Evolutionary conservation across 805 yeast species (phyloP).

Genomic region (Hanseniaspora occidentalis): DNA sequence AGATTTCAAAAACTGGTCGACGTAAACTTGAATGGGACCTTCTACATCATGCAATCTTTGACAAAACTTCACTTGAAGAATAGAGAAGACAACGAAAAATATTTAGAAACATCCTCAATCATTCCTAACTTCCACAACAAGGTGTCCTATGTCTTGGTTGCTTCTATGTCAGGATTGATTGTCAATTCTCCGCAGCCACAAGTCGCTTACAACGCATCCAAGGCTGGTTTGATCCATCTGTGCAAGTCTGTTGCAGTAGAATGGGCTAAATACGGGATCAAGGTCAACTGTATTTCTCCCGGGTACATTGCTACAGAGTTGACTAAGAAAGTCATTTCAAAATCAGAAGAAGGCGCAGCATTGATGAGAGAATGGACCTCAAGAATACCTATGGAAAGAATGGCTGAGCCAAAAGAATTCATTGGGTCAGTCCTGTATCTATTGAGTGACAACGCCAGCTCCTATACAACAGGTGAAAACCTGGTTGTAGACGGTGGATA

Average conservation of each 20-base stretch:
- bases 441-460: conserved; percentile 56
- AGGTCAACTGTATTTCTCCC: conserved; percentile 70
- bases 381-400: conserved; percentile 63
- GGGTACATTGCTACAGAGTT: conserved; percentile 74
- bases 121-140: conserved; percentile 28
- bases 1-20: conserved; percentile 57
- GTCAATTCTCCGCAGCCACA: conserved; percentile 75
- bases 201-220: conserved; percentile 71
- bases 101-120: conserved; percentile 15
- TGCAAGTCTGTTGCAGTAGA: conserved; percentile 66
- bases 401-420: conserved; percentile 79
- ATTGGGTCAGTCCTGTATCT: conserved; percentile 66
- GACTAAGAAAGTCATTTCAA: conserved; percentile 57
- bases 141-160: conserved; percentile 48
- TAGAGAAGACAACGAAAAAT: conserved; percentile 33
- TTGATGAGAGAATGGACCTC: conserved; percentile 63
- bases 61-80: conserved; percentile 12
- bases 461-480: conserved; percentile 78
- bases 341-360: conserved; percentile 30
- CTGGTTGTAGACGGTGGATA: conserved; percentile 80
- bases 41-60: conserved; percentile 35
- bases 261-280: conserved; percentile 66
- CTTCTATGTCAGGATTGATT: conserved; percentile 70
- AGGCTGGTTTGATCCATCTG: conserved; percentile 78
- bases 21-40: conserved; percentile 64